These are phyloP conservation scores for Monilinia fructicola DNA, from an alignment of 2,329 filamentous ascomycete genomes.

Conservation along the genomic window DNA sequence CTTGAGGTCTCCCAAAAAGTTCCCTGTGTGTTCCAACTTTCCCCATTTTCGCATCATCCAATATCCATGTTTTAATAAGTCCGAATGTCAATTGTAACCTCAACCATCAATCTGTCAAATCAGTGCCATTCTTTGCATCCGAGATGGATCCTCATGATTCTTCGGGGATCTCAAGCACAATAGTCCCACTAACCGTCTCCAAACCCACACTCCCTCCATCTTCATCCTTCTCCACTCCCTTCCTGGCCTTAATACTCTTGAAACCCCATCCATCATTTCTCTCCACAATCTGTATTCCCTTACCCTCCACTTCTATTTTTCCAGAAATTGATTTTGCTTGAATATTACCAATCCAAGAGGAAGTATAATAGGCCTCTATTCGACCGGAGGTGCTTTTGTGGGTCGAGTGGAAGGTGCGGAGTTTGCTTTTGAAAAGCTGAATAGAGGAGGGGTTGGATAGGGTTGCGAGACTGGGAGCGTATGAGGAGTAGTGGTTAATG, in stretches of 20 bases:
- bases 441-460: conserved; percentile 7
- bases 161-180: conserved; percentile 2
- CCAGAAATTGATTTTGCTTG: conserved; percentile 33
- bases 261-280: conserved; percentile 31
- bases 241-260: conserved; percentile 32
- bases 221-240: conserved; percentile 30
- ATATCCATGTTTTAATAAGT: neutral
- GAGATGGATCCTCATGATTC: neutral
- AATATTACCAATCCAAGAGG: conserved; percentile 35
- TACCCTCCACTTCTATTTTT: conserved; percentile 30
- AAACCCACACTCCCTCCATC: conserved; percentile 33
- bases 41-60: neutral
- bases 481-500: neutral
- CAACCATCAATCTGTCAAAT: neutral
- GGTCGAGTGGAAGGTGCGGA: conserved; percentile 30
- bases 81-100: neutral
- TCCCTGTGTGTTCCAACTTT: neutral
- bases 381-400: conserved; percentile 32
- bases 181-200: conserved; percentile 30
- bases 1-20: neutral
- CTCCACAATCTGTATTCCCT: conserved; percentile 31
- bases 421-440: conserved; percentile 18
- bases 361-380: conserved; percentile 34
- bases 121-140: too few species aligned
- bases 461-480: neutral